Evolutionary conservation across 495 filamentous ascomycete species (phyloP).

Genomic region (Delitschia confertaspora): DNA sequence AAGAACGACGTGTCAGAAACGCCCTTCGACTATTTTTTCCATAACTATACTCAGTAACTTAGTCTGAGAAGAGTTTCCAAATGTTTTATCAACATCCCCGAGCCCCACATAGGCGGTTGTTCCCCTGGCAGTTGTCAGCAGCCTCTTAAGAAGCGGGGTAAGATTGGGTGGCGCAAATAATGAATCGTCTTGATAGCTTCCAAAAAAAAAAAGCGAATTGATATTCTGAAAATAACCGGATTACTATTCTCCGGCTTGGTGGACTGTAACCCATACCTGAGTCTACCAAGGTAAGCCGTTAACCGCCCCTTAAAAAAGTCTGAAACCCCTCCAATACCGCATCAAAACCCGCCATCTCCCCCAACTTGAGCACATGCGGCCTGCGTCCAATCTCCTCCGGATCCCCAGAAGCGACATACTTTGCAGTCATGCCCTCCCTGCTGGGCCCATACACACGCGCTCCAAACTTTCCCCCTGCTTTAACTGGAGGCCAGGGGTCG

Average conservation of each 20-base stretch:
- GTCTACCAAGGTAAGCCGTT: no score
- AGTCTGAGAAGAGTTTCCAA: neutral
- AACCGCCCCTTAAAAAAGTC: constrained; percentile 18
- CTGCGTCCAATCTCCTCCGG: constrained; percentile 18
- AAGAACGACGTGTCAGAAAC: constrained; percentile 1
- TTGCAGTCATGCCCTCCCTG: constrained; percentile 14
- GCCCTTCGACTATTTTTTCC: no score
- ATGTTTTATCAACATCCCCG: constrained; percentile 2
- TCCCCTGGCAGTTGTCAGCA: no score
- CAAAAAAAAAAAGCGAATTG: no score
- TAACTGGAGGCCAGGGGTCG: constrained; percentile 21
- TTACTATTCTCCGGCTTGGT: no score
- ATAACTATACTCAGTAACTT: neutral
- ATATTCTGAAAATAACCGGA: no score
- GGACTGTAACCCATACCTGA: no score
- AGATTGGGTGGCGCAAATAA: no score
- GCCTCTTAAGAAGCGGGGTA: no score
- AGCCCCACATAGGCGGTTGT: constrained; percentile 20
- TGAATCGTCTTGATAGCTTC: no score
- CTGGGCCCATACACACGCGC: constrained; percentile 24
- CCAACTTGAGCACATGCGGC: constrained; percentile 13
- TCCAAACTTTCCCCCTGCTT: constrained; percentile 5
- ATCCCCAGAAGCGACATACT: constrained; percentile 14
- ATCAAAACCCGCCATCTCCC: constrained; percentile 20
- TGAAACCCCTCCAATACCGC: constrained; percentile 14